Percentiles rank a stretch among this genome's conserved stretches.
Evolutionary conservation across 176 grass and related monocot species (phyloP).

Genomic region (Neostapfia colusana): DNA sequence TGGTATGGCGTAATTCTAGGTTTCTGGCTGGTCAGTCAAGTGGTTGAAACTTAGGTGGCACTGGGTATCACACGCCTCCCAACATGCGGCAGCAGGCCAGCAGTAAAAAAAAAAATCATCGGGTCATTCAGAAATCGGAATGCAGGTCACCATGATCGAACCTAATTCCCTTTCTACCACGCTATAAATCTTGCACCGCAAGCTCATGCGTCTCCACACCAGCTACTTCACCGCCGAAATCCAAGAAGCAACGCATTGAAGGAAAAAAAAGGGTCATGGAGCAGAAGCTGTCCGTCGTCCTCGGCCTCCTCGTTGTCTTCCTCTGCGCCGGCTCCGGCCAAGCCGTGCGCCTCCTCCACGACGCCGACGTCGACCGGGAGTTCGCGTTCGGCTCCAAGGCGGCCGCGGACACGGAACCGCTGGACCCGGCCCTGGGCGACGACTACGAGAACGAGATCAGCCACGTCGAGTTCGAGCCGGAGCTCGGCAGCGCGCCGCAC

Average conservation of each 20-base stretch:
- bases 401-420: conserved; percentile 2
- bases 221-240: neutral
- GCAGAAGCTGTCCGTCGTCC: conserved; percentile 15
- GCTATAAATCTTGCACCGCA: conserved; percentile 8
- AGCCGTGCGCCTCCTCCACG: conserved; percentile 37
- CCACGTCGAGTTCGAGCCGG: conserved; percentile 52
- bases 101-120: neutral
- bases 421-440: conserved; percentile 17
- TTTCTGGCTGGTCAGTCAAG: neutral
- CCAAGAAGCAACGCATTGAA: neutral
- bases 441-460: conserved; percentile 54
- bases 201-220: neutral
- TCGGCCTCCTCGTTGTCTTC: neutral
- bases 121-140: neutral
- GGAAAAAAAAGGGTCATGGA: conserved; percentile 39
- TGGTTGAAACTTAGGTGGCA: conserved; percentile 34
- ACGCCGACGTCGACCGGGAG: conserved; percentile 11
- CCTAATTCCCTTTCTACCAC: neutral
- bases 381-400: conserved; percentile 39
- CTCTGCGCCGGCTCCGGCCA: conserved; percentile 16
- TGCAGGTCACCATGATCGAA: conserved; percentile 49
- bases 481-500: conserved; percentile 24
- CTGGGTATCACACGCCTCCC: conserved; percentile 9
- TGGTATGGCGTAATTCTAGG: neutral
- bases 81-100: neutral